Percentiles rank a stretch among this genome's conserved stretches.
Evolutionary conservation across 2,329 filamentous ascomycete species (phyloP).

Genomic region (Graphiopsis chlorocephala): DNA sequence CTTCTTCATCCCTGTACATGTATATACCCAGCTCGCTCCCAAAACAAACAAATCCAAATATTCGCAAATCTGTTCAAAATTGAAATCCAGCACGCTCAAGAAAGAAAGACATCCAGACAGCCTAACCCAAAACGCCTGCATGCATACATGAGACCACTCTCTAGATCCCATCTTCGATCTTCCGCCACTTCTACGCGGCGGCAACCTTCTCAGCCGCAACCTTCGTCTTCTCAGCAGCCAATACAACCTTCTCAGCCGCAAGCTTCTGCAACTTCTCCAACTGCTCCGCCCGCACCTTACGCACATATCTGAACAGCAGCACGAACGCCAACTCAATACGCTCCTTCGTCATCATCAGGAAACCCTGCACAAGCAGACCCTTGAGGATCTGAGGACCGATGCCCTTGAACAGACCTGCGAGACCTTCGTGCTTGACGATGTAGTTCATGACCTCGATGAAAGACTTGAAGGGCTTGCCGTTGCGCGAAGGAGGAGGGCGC

Average conservation of each 20-base stretch:
- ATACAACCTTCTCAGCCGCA: slow-evolving; percentile 53
- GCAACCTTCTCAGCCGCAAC: slow-evolving; percentile 14
- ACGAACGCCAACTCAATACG: slow-evolving; percentile 87
- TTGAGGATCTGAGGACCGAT: slow-evolving; percentile 93
- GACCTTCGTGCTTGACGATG: slow-evolving; percentile 84
- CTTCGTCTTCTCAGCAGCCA: slow-evolving; percentile 43
- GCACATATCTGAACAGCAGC: slow-evolving; percentile 77
- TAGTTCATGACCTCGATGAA: slow-evolving; percentile 95
- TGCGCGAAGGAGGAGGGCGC: slow-evolving; percentile 76
- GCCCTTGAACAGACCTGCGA: slow-evolving; percentile 87
- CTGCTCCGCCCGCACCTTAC: slow-evolving; percentile 66
- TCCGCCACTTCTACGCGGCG: neutral
- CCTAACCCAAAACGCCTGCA: neutral
- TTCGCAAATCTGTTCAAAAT: neutral
- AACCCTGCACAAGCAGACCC: slow-evolving; percentile 86
- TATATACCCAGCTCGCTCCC: slow-evolving; percentile 14
- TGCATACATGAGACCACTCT: slow-evolving; percentile 1
- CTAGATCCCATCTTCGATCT: neutral
- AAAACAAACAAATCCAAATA: slow-evolving; percentile 2
- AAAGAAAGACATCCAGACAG: neutral
- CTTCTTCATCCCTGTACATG: slow-evolving; percentile 26
- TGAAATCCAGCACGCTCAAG: neutral
- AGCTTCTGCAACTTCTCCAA: slow-evolving; percentile 65
- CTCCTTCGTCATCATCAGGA: slow-evolving; percentile 99
- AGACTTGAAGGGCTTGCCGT: slow-evolving; percentile 88